A percentile compares a stretch with the other conserved stretches of the same genome.
phyloP scores from a whole-genome alignment of 2,329 filamentous ascomycete genomes.

The Epichloe uncinata region DNA sequence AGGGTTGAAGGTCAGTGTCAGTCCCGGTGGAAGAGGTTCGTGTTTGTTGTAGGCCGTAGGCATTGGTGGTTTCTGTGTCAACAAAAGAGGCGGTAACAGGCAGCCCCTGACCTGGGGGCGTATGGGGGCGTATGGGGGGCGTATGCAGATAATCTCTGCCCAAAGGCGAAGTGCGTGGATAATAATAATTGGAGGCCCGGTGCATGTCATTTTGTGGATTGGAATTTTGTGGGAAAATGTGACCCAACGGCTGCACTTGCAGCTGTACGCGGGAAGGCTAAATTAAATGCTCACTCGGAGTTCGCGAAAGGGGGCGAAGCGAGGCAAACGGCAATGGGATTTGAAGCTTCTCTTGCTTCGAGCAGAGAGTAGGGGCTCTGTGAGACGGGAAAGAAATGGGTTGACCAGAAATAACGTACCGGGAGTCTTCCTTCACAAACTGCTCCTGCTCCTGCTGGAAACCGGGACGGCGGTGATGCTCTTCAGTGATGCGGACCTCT shows the following conservation, averaged over 20 bases:
- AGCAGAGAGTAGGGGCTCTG: background rate
- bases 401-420: slow-evolving; percentile 29
- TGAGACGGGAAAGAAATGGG: slow-evolving; percentile 5
- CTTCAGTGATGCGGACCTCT: slow-evolving; percentile 72
- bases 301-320: background rate
- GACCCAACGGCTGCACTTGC: background rate
- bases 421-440: slow-evolving; percentile 36
- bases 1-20: slow-evolving; percentile 6
- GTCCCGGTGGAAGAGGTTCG: slow-evolving; percentile 8
- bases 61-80: slow-evolving; percentile 12
- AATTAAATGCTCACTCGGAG: background rate
- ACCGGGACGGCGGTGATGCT: slow-evolving; percentile 60
- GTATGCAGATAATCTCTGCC: slow-evolving; percentile 7
- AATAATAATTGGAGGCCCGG: background rate
- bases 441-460: slow-evolving; percentile 43
- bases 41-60: slow-evolving; percentile 12
- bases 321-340: background rate
- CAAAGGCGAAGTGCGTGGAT: slow-evolving; percentile 4
- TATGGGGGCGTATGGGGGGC: background rate
- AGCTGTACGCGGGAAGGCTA: background rate
- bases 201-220: background rate
- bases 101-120: slow-evolving; percentile 11
- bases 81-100: slow-evolving; percentile 8
- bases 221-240: background rate
- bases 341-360: background rate